A percentile compares a stretch with the other conserved stretches of the same genome.
Conservation (phyloP, 148 eudicot species). For the Rhododendron kiyosumense region DNA sequence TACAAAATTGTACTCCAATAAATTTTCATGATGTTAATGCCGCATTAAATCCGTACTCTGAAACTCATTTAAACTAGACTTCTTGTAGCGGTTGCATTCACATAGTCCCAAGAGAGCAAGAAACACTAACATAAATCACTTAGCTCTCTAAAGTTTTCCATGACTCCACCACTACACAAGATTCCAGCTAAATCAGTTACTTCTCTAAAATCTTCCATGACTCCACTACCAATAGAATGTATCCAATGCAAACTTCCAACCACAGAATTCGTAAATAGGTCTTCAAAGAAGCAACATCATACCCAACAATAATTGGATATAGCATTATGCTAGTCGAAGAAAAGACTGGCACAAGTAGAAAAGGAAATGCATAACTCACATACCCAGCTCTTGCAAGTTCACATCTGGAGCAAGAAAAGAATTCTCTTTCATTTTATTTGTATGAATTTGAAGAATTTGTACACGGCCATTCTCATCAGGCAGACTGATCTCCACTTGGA, state of each 20-base stretch:
- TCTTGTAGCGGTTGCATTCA: neutral
- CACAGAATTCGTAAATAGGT: neutral
- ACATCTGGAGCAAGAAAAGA: slow-evolving; percentile 92
- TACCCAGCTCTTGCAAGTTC: slow-evolving; percentile 81
- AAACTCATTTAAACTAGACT: neutral
- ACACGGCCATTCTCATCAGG: slow-evolving; percentile 96
- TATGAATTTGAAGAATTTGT: slow-evolving; percentile 95
- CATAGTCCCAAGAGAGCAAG: neutral
- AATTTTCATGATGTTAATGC: neutral
- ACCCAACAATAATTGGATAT: neutral
- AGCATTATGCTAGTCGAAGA: neutral
- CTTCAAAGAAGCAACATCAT: neutral
- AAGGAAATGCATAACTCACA: slow-evolving; percentile 13
- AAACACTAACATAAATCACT: neutral
- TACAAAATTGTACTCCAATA: neutral
- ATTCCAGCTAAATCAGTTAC: neutral
- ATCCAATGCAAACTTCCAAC: neutral
- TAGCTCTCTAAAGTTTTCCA: neutral
- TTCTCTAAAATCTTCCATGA: neutral
- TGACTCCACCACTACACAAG: neutral
- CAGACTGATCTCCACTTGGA: slow-evolving; percentile 96
- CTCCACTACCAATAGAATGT: neutral
- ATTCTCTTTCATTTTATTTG: slow-evolving; percentile 95
- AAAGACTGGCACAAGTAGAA: neutral
- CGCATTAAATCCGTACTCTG: neutral